These are phyloP conservation scores for Kwoniella mangroviensis DNA, from an alignment of 768 basidiomycete species.

Conservation along the genomic window DNA sequence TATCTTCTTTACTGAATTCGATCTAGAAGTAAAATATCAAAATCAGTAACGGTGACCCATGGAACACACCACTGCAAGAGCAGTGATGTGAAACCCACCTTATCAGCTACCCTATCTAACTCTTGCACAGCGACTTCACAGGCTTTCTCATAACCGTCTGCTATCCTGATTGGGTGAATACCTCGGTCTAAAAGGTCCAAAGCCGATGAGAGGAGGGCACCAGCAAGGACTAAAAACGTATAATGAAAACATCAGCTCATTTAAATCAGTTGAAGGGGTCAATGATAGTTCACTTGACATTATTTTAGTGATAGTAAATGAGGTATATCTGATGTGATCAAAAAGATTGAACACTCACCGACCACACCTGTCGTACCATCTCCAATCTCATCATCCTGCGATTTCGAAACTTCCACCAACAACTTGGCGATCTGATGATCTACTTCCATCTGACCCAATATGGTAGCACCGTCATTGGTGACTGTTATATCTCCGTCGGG, in stretches of 20 bases:
- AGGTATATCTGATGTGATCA: no score
- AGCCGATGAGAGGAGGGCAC: slow-evolving; percentile 91
- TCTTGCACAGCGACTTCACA: slow-evolving; percentile 88
- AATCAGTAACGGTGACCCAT: not conserved
- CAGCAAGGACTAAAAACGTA: slow-evolving; percentile 79
- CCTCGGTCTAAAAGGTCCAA: slow-evolving; percentile 97
- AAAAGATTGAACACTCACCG: slow-evolving; percentile 65
- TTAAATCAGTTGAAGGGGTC: no score
- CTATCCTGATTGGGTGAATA: slow-evolving; percentile 97
- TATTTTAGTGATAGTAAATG: no score
- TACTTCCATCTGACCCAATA: slow-evolving; percentile 97
- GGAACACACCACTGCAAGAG: not conserved
- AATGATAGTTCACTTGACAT: no score
- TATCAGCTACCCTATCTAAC: slow-evolving; percentile 87
- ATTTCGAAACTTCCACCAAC: slow-evolving; percentile 83
- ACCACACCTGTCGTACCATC: slow-evolving; percentile 99
- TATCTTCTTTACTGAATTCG: slow-evolving; percentile 79
- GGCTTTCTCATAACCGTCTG: slow-evolving; percentile 96
- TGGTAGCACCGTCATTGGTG: slow-evolving; percentile 98
- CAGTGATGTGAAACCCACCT: slow-evolving; percentile 41
- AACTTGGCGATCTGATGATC: slow-evolving; percentile 99
- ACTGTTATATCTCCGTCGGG: slow-evolving; percentile 99
- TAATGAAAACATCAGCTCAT: not conserved
- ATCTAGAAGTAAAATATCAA: slow-evolving; percentile 59
- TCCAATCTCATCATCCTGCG: slow-evolving; percentile 99